A percentile compares a stretch with the other conserved stretches of the same genome.
These are phyloP conservation scores for Xerocomus spinulosus DNA, from an alignment of 768 basidiomycete genomes.

Conservation along the genomic window DNA sequence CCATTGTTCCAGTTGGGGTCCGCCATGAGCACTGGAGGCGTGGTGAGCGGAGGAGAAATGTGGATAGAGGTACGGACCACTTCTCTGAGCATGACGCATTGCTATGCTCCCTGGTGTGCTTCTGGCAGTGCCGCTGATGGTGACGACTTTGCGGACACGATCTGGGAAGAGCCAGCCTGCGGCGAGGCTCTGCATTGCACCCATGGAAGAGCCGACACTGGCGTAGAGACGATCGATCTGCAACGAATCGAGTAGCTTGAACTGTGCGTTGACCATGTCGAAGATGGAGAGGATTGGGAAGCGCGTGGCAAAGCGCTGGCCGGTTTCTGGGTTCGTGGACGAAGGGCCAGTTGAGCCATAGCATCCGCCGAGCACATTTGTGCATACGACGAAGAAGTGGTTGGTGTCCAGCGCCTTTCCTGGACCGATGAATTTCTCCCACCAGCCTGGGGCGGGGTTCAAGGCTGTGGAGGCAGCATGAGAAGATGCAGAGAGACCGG, in stretches of 20 bases:
- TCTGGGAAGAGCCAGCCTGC: constrained; percentile 91
- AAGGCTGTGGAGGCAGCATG: constrained; percentile 80
- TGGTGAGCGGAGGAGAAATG: not conserved
- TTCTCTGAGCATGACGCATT: constrained; percentile 94
- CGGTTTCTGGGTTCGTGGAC: constrained; percentile 65
- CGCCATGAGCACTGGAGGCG: constrained; percentile 83
- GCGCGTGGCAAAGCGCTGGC: constrained; percentile 75
- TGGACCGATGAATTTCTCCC: constrained; percentile 98
- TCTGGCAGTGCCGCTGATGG: constrained; percentile 91
- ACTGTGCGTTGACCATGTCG: constrained; percentile 97
- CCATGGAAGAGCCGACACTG: constrained; percentile 94
- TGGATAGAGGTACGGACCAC: constrained; percentile 50
- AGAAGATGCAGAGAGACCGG: constrained; percentile 92
- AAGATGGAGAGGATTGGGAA: constrained; percentile 93
- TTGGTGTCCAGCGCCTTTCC: constrained; percentile 92
- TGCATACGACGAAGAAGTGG: constrained; percentile 89
- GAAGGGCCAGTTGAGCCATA: constrained; percentile 97
- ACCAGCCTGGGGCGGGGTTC: constrained; percentile 90
- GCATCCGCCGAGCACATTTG: constrained; percentile 95
- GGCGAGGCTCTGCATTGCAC: constrained; percentile 95
- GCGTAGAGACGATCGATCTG: constrained; percentile 85
- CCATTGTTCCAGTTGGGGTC: constrained; percentile 99
- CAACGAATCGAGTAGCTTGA: constrained; percentile 77
- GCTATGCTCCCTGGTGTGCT: constrained; percentile 91
- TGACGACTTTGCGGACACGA: constrained; percentile 84